Percentiles rank a stretch among this genome's conserved stretches.
These are phyloP conservation scores for Amaranthus tricolor DNA, from an alignment of 179 eudicot genomes.

Conservation along the genomic window DNA sequence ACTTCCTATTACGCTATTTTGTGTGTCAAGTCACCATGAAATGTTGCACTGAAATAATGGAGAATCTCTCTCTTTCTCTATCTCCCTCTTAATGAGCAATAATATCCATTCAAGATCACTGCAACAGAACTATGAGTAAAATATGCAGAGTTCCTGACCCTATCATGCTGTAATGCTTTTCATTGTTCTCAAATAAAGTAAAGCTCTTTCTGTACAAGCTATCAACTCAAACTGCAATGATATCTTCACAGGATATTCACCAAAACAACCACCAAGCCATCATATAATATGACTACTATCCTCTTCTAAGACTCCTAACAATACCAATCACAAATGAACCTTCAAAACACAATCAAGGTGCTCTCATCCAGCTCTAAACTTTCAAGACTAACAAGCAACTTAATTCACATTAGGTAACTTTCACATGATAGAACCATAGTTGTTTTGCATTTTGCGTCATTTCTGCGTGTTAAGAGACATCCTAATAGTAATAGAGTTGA, in stretches of 20 bases:
- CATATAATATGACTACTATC: not conserved
- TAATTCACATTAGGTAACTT: not conserved
- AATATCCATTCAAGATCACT: too few species aligned
- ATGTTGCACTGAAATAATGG: too few species aligned
- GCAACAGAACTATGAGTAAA: not conserved
- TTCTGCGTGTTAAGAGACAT: not conserved
- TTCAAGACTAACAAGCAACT: not conserved
- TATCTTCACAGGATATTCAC: not conserved
- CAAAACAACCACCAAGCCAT: too few species aligned
- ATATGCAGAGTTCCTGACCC: not conserved
- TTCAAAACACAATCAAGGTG: not conserved
- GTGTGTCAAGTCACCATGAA: not conserved
- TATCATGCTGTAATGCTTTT: not conserved
- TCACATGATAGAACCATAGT: constrained; percentile 3
- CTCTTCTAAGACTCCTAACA: not conserved
- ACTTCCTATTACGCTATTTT: too few species aligned
- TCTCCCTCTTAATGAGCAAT: not conserved
- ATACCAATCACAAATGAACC: not conserved
- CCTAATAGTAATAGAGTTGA: not conserved
- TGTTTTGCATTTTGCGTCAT: not conserved
- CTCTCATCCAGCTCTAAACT: not conserved
- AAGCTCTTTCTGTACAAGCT: not conserved
- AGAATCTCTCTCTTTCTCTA: not conserved
- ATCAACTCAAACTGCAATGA: not conserved
- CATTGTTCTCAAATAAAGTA: not conserved